Base-by-base conservation (phyloP, 2,329 filamentous ascomycete genomes). In the Malbranchea zuffiana region DNA sequence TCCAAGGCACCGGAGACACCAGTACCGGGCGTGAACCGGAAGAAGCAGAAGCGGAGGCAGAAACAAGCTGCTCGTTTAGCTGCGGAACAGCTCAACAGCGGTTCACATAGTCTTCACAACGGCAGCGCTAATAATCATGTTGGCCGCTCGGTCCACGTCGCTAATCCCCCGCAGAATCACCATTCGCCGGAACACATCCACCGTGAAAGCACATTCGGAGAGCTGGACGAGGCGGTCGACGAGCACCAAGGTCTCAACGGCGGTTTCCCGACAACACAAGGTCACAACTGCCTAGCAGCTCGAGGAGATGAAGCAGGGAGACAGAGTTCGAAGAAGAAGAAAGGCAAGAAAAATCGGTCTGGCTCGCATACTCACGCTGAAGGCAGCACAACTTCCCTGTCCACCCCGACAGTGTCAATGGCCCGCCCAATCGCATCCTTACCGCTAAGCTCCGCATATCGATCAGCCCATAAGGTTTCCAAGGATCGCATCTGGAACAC, bases 401-500 rank as follows among this genome's bases (percentile, higher is more conserved):
- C 53, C 43, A 59, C 55, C 12, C 52, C 57, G 6, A 79, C 66
- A 42, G 56, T 61, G 31, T 56, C 60, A 39, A 53, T 58, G 37
- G 53, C 55, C 20, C 53, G 59, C 37, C 50, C 65, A 40, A 56
- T 65, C 35, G 60, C 63, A 32, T 57, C 59, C 10, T 62, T 53
- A 8, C 58, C 63, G 34, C 53, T 66, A 18, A 56, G 61, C 29
- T 59, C 60, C 30, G 53, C 58, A 16, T 50, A 63, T 39, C 59
- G 62, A 21, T 56, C 62, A 29, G 56, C 61, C 6, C 55, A 63
- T 35, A 64, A 65, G 43, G 57, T 67, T 48, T 74, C 75, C 35
- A 80, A 80, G 53, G 83, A 90, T 54, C 87, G 85, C 60, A 94
- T 98, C 61, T 98, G 90, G 90, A 95, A 95, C 55, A 95, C 86